Evolutionary conservation across 2,329 filamentous ascomycete species (phyloP).

Genomic region (Ascomycota sp.): DNA sequence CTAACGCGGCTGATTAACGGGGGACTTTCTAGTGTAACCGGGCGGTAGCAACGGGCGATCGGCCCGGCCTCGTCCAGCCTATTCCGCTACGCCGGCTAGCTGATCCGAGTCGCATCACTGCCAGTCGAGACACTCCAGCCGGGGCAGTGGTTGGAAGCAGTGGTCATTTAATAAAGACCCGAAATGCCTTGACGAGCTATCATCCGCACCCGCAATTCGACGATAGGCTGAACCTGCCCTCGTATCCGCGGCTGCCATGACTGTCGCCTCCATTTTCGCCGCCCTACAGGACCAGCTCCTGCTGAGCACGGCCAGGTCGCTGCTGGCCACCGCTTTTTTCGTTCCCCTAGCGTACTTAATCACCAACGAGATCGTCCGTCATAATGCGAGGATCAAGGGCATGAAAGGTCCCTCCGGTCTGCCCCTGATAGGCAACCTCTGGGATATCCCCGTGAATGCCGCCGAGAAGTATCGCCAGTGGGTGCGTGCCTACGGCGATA

Average conservation of each 20-base stretch:
- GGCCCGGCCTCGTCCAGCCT: no score
- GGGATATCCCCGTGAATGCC: constrained; percentile 31
- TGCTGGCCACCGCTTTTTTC: constrained; percentile 6
- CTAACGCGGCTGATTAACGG: no score
- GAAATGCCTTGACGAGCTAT: no score
- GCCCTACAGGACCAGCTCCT: constrained; percentile 5
- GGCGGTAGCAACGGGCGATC: no score
- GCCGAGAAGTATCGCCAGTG: constrained; percentile 35
- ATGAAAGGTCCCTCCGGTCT: constrained; percentile 27
- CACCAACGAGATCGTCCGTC: constrained; percentile 26
- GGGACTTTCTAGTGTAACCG: no score
- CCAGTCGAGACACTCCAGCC: no score
- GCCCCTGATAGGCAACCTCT: constrained; percentile 33
- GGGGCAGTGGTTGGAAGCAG: no score
- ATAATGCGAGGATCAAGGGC: constrained; percentile 20
- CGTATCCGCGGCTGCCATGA: constrained; percentile 5
- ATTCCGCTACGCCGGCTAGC: no score
- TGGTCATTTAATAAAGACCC: no score
- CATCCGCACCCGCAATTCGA: no score
- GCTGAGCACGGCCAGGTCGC: constrained; percentile 6
- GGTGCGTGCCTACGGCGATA: constrained; percentile 24
- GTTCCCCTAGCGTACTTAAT: constrained; percentile 23
- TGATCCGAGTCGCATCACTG: no score
- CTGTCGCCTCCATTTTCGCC: constrained; percentile 7
- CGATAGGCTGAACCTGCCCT: no score